Conservation (phyloP, 345 rosid genomes). For the Populus euphratica region DNA sequence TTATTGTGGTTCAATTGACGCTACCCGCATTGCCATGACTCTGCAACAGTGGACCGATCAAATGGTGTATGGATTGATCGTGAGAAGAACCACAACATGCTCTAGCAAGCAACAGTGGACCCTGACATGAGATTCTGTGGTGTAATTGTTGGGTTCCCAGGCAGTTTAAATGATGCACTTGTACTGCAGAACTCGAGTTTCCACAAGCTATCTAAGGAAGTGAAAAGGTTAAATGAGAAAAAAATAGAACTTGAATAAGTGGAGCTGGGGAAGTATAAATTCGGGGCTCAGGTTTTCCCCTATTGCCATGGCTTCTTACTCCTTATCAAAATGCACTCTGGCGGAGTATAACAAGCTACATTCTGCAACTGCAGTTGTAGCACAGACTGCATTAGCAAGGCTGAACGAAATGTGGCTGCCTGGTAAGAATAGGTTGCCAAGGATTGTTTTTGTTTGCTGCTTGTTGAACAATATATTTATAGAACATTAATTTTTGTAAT, state of each 20-base stretch:
- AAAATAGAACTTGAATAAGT: constrained; percentile 34
- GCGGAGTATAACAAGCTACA: constrained; percentile 54
- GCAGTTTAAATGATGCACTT: constrained; percentile 54
- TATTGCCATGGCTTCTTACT: constrained; percentile 61
- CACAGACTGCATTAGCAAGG: constrained; percentile 53
- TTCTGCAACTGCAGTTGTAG: constrained; percentile 43
- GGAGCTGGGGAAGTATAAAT: constrained; percentile 51
- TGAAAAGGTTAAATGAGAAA: constrained; percentile 50
- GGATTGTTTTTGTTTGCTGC: constrained; percentile 66
- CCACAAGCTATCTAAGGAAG: constrained; percentile 56
- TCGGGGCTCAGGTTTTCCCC: constrained; percentile 59
- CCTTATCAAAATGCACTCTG: constrained; percentile 54
- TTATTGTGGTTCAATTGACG: constrained; percentile 66
- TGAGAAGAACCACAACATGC: constrained; percentile 71
- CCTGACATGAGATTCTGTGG: constrained; percentile 71
- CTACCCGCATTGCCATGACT: constrained; percentile 63
- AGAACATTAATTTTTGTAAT: no score
- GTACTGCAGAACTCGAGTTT: constrained; percentile 60
- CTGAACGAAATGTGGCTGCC: constrained; percentile 89
- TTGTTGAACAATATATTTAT: constrained; percentile 49
- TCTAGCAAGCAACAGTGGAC: constrained; percentile 65
- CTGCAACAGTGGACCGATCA: constrained; percentile 55
- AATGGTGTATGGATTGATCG: constrained; percentile 59
- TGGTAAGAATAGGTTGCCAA: constrained; percentile 55
- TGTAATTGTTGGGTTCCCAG: constrained; percentile 64